These are phyloP conservation scores for Colletotrichum magnum DNA, from an alignment of 2,329 filamentous ascomycete species.

Conservation along the genomic window DNA sequence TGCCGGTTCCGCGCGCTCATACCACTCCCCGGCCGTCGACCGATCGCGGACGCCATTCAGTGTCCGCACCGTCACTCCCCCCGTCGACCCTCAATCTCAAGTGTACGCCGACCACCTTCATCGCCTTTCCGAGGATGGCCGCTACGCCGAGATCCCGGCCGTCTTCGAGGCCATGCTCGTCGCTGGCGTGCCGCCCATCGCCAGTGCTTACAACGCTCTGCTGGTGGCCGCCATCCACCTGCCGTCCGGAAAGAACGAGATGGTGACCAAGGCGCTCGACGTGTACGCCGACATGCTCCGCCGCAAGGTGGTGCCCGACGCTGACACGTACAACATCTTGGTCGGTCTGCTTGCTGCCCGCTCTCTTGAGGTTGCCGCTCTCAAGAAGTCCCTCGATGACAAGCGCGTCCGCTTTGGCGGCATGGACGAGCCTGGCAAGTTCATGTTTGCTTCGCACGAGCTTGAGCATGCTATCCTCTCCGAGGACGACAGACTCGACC, in stretches of 20 bases:
- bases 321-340: conserved; percentile 88
- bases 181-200: conserved; percentile 84
- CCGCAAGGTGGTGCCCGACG: conserved; percentile 84
- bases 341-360: conserved; percentile 86
- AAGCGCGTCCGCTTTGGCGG: conserved; percentile 88
- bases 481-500: conserved; percentile 88
- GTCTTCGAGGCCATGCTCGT: conserved; percentile 93
- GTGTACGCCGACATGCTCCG: conserved; percentile 97
- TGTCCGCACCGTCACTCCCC: conserved; percentile 71
- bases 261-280: conserved; percentile 91
- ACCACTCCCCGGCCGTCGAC: conserved; percentile 59
- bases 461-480: conserved; percentile 87
- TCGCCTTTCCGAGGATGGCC: conserved; percentile 77
- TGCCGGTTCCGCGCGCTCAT: conserved; percentile 51
- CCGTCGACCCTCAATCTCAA: conserved; percentile 74
- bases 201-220: conserved; percentile 92
- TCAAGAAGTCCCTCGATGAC: conserved; percentile 82
- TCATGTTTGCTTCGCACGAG: conserved; percentile 91
- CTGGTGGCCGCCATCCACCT: conserved; percentile 88
- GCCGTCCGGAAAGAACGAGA: conserved; percentile 82
- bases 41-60: conserved; percentile 60
- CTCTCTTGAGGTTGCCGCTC: conserved; percentile 79
- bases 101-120: conserved; percentile 85
- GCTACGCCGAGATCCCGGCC: conserved; percentile 89
- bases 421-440: conserved; percentile 85